These are phyloP conservation scores for Sporormia fimetaria DNA, from an alignment of 495 filamentous ascomycete genomes.

Conservation along the genomic window DNA sequence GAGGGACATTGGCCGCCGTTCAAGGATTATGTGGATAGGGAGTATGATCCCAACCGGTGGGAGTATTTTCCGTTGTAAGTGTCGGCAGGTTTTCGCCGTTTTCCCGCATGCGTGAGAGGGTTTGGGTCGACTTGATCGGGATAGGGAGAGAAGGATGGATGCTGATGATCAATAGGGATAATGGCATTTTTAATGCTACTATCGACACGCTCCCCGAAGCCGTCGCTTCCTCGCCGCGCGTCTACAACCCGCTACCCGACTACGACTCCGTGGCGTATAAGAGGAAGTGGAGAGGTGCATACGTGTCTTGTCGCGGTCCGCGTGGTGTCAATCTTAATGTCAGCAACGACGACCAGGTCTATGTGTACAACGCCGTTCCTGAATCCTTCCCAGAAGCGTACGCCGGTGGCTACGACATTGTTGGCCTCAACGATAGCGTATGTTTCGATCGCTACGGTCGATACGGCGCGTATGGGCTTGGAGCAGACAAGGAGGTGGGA, in stretches of 20 bases:
- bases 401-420: slow-evolving; percentile 41
- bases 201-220: slow-evolving; percentile 10
- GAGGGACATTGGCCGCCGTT: slow-evolving; percentile 31
- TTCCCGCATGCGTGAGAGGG: not conserved
- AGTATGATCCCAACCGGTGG: slow-evolving; percentile 35
- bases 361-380: slow-evolving; percentile 36
- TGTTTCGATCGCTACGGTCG: slow-evolving; percentile 47
- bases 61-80: slow-evolving; percentile 28
- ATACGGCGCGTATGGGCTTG: slow-evolving; percentile 43
- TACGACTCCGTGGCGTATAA: slow-evolving; percentile 41
- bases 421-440: slow-evolving; percentile 37
- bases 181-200: slow-evolving; percentile 9
- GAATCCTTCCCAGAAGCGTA: slow-evolving; percentile 34
- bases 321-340: slow-evolving; percentile 37
- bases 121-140: no score
- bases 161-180: slow-evolving; percentile 13
- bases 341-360: slow-evolving; percentile 38
- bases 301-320: slow-evolving; percentile 40
- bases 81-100: not conserved
- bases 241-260: slow-evolving; percentile 41
- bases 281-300: slow-evolving; percentile 35
- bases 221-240: not conserved
- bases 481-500: slow-evolving; percentile 36
- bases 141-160: no score
- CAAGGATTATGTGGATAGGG: slow-evolving; percentile 25